phyloP scores from a whole-genome alignment of 2,329 filamentous ascomycete species.

The Pseudopithomyces maydicus region DNA sequence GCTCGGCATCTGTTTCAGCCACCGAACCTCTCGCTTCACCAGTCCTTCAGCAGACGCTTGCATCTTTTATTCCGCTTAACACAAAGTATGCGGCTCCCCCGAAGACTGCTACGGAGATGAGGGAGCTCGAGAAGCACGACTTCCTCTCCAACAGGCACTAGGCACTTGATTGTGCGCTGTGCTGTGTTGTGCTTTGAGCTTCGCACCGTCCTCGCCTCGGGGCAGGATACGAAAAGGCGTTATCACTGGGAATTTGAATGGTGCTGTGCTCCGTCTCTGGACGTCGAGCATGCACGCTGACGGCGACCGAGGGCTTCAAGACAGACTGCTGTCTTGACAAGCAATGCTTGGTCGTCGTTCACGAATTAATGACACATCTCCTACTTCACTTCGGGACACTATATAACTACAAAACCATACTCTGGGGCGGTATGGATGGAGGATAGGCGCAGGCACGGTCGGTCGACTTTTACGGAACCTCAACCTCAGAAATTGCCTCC shows the following conservation, averaged over 20 bases:
- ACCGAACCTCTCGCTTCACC: conserved; percentile 29
- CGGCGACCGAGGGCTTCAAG: background rate
- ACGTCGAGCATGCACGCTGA: background rate
- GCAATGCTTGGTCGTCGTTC: conserved; percentile 2
- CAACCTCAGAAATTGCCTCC: background rate
- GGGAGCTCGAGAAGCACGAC: conserved; percentile 22
- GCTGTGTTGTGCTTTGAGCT: background rate
- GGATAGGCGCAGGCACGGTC: background rate
- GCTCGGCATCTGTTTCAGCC: conserved; percentile 36
- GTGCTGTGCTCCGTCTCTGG: background rate
- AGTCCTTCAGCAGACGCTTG: conserved; percentile 30
- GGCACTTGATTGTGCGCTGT: background rate
- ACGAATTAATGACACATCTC: conserved; percentile 28
- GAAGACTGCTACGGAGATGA: conserved; percentile 27
- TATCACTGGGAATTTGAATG: background rate
- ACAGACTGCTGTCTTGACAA: background rate
- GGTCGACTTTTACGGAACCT: background rate
- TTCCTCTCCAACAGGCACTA: conserved; percentile 43
- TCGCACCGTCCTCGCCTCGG: background rate
- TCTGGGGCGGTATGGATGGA: conserved; percentile 18
- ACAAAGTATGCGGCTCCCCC: conserved; percentile 34
- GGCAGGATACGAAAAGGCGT: background rate
- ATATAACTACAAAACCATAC: conserved; percentile 29
- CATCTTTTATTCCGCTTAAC: conserved; percentile 43
- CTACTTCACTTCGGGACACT: conserved; percentile 21